phyloP scores from a whole-genome alignment of 768 basidiomycete genomes.

The Rhodotorula babjevae region DNA sequence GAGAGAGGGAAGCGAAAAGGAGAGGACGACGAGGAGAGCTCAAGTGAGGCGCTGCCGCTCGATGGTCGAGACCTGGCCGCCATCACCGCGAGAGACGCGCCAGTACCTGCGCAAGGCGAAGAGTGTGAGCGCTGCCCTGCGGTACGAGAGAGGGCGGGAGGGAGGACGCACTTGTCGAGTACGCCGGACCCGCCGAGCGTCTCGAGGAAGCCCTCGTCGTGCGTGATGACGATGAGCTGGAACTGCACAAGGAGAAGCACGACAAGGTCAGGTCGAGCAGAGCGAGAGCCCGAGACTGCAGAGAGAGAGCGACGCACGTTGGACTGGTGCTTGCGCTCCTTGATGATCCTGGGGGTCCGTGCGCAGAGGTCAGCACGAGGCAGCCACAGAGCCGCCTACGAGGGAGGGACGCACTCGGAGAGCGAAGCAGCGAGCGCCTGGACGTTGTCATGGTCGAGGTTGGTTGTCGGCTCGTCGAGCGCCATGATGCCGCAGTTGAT shows the following conservation, averaged over 20 bases:
- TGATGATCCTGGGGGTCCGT: constrained; percentile 67
- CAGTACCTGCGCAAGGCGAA: constrained; percentile 14
- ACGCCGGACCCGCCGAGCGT: constrained; percentile 84
- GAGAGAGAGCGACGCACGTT: constrained; percentile 50
- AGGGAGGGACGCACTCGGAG: constrained; percentile 64
- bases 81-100: constrained; percentile 32
- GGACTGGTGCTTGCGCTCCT: constrained; percentile 77
- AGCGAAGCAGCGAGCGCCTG: constrained; percentile 86
- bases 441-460: constrained; percentile 91
- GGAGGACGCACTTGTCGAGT: constrained; percentile 71
- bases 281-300: not conserved
- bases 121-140: not conserved
- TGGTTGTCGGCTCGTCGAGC: constrained; percentile 96
- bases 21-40: not conserved
- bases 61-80: constrained; percentile 35
- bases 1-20: no score
- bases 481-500: constrained; percentile 97
- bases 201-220: constrained; percentile 89
- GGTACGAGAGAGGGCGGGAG: no score
- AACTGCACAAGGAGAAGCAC: constrained; percentile 45
- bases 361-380: not conserved
- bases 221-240: constrained; percentile 94
- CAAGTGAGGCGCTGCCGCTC: constrained; percentile 31
- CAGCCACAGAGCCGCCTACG: not conserved
- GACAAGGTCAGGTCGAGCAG: not conserved